Percentiles rank a stretch among this genome's conserved stretches.
Evolutionary conservation across 2,329 filamentous ascomycete species (phyloP).

Genomic region (Raffaelea albimanens): DNA sequence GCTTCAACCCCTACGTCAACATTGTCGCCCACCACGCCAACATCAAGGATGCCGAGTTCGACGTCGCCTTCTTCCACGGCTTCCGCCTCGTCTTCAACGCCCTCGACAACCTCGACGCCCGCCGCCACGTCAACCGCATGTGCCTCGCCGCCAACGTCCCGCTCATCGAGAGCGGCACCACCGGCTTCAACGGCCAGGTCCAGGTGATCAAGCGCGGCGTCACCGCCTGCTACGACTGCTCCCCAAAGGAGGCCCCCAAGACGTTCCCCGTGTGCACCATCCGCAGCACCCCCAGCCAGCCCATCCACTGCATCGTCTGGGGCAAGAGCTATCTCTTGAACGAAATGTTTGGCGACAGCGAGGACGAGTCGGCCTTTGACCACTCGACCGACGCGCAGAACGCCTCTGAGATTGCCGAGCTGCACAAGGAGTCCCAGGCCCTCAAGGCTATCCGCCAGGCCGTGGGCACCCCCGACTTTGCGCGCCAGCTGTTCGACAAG

Average conservation of each 20-base stretch:
- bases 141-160: conserved; percentile 85
- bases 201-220: conserved; percentile 89
- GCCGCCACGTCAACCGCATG: conserved; percentile 95
- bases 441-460: conserved; percentile 74
- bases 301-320: conserved; percentile 99
- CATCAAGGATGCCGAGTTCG: conserved; percentile 84
- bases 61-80: conserved; percentile 73
- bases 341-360: conserved; percentile 86
- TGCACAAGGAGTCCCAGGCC: conserved; percentile 74
- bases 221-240: conserved; percentile 96
- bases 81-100: conserved; percentile 94
- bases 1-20: conserved; percentile 81
- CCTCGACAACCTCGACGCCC: conserved; percentile 87
- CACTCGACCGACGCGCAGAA: conserved; percentile 75
- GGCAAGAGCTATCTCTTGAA: conserved; percentile 93
- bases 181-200: conserved; percentile 94
- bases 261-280: conserved; percentile 96
- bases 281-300: conserved; percentile 87
- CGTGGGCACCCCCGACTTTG: conserved; percentile 69
- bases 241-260: conserved; percentile 80
- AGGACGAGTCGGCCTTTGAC: conserved; percentile 76
- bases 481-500: conserved; percentile 79
- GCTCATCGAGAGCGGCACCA: conserved; percentile 91
- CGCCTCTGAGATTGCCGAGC: conserved; percentile 74
- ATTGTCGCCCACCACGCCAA: conserved; percentile 88